Evolutionary conservation across 2,329 filamentous ascomycete species (phyloP), one percentile per base, ranked within the genome.

Genomic region (Sclerotinia borealis): DNA sequence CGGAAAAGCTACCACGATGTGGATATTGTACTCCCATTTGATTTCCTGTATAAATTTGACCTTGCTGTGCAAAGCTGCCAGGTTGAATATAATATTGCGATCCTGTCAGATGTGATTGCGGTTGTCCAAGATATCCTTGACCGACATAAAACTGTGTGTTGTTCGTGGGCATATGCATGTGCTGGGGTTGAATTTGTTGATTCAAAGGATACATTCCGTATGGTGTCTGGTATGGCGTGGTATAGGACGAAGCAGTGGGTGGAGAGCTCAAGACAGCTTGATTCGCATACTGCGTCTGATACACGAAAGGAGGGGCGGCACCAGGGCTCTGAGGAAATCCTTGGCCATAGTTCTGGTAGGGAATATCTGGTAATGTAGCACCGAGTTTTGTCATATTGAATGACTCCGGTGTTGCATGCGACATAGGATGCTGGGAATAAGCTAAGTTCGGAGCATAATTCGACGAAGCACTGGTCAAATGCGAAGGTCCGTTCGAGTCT

Each of bases 371-470:
- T 11, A 74, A 64, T 3, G 68, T 61, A 25, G 59, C 65, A 41
- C 66, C 67, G 7, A 74, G 59, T 47, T 64, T 58, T n/a, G 51
- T 62, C 67, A 74, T 68, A 43, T 68, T 67, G 45, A 73, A 74
- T 15, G 65, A 25, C 29, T 72, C 69, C 37, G 64, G 61, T 49
- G 67, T 63, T 59, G 51, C 65, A 65, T 68, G 69, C 27, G 59
- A 43, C 22, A 45, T 43, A 13, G 39, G 39, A 11, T 34, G 27
- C 15, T 45, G 54, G 19, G 39, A 58, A 15, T 45, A 58, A 25
- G 54, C 39, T 19, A 58, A n/a, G 39, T 59, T 66, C 19, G 59
- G 39, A 29, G 66, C n/a, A 63, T 47, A 5, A n/a, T 17, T 51
- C 49, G 58, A 45, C 56, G 63, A 45, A 51, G 64, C 10, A 22